Conservation (phyloP, 2,329 filamentous ascomycete genomes). For the Diaporthe velutina region DNA sequence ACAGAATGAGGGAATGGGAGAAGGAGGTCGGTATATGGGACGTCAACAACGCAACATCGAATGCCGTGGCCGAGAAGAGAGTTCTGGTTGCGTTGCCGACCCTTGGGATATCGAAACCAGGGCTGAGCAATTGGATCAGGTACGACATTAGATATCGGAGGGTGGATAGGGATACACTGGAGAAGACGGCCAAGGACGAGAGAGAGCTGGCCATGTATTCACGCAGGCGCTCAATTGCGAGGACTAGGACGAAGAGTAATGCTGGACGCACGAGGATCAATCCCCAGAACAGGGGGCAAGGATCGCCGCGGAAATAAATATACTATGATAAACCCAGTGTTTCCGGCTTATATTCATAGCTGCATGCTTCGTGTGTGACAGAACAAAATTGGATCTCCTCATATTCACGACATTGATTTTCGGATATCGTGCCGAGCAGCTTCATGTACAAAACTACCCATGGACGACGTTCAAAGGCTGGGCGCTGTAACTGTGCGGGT, state of each 20-base stretch:
- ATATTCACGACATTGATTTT: background rate
- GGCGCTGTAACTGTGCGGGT: background rate
- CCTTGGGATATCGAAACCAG: conserved; percentile 61
- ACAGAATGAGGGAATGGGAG: conserved; percentile 7
- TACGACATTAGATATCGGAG: conserved; percentile 65
- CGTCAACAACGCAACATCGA: background rate
- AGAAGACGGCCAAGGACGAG: conserved; percentile 26
- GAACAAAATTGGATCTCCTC: background rate
- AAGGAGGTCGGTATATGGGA: background rate
- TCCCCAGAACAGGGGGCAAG: background rate
- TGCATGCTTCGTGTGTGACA: background rate
- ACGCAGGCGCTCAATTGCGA: conserved; percentile 1
- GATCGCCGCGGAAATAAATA: background rate
- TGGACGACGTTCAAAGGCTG: background rate
- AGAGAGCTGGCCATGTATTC: background rate
- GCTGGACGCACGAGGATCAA: background rate
- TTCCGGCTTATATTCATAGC: background rate
- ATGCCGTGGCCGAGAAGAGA: conserved; percentile 42
- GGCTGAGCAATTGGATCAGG: conserved; percentile 61
- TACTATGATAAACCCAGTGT: too few relatives aligned
- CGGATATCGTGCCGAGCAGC: background rate
- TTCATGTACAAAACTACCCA: too few relatives aligned
- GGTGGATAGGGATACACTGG: conserved; percentile 58
- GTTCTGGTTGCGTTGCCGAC: conserved; percentile 67
- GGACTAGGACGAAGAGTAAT: background rate